Conservation (phyloP, 2,329 filamentous ascomycete genomes). For the Cercospora sesami region DNA sequence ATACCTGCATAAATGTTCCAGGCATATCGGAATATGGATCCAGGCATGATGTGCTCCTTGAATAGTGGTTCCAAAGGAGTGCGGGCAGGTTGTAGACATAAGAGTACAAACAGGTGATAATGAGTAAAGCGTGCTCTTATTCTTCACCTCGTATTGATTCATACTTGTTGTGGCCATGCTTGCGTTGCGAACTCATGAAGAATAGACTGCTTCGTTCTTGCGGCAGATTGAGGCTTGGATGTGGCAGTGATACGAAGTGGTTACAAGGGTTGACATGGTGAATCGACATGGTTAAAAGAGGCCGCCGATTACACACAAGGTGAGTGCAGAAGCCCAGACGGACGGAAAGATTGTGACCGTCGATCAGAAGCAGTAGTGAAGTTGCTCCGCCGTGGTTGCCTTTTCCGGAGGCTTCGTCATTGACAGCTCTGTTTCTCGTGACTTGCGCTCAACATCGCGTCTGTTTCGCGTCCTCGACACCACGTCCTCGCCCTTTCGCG, state of each 20-base stretch:
- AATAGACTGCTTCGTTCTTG: background rate
- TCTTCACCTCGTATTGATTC: background rate
- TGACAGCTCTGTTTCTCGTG: slow-evolving; percentile 1
- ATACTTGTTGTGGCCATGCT: background rate
- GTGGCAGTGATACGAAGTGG: background rate
- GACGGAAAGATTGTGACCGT: background rate
- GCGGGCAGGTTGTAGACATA: too few species aligned
- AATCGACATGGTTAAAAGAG: background rate
- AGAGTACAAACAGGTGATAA: too few species aligned
- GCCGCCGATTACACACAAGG: background rate
- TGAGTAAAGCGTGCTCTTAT: background rate
- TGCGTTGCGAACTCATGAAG: too few species aligned
- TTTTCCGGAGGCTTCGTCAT: slow-evolving; percentile 7
- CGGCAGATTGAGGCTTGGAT: background rate
- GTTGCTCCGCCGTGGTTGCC: background rate
- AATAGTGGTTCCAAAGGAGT: too few species aligned
- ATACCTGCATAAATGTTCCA: background rate
- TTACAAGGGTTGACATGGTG: background rate
- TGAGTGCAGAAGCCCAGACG: background rate
- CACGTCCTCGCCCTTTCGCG: background rate
- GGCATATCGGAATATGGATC: background rate
- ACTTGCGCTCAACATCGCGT: background rate
- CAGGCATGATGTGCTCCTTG: background rate
- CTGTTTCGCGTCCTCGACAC: slow-evolving; percentile 4
- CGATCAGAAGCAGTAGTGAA: background rate